Percentiles rank a stretch among this genome's conserved stretches.
These are phyloP conservation scores for Tanacetum coccineum DNA, from an alignment of 129 eudicot genomes.

Conservation along the genomic window DNA sequence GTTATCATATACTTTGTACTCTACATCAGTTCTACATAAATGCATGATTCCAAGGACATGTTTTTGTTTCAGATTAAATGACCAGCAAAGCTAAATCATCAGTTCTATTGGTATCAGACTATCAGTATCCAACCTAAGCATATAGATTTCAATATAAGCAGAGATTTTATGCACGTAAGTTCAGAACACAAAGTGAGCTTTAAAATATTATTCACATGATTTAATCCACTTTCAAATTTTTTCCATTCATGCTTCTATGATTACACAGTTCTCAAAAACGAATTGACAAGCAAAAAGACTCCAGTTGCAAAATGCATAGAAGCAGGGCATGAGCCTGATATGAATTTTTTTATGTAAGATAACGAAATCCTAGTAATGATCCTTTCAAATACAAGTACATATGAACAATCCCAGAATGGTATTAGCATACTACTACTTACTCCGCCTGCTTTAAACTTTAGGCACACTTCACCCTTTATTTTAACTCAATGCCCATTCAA, in stretches of 20 bases:
- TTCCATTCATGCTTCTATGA: neutral
- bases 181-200: neutral
- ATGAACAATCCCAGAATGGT: too few species aligned
- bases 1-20: too few species aligned
- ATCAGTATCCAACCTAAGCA: neutral
- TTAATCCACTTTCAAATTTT: neutral
- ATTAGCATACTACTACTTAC: too few species aligned
- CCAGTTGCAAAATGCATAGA: neutral
- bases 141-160: neutral
- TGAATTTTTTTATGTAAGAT: neutral
- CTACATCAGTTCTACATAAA: too few species aligned
- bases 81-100: neutral
- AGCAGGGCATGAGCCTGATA: neutral
- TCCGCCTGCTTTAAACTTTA: too few species aligned
- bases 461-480: neutral
- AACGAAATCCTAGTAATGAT: neutral
- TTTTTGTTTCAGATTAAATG: too few species aligned
- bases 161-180: neutral
- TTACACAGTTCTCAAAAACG: neutral
- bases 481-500: too few species aligned
- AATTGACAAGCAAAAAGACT: too few species aligned
- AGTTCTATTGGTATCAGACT: neutral
- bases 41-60: too few species aligned
- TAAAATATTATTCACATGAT: neutral
- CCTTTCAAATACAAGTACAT: too few species aligned